Conservation (phyloP, 495 filamentous ascomycete genomes). For the Aspergillus kassunensis region DNA sequence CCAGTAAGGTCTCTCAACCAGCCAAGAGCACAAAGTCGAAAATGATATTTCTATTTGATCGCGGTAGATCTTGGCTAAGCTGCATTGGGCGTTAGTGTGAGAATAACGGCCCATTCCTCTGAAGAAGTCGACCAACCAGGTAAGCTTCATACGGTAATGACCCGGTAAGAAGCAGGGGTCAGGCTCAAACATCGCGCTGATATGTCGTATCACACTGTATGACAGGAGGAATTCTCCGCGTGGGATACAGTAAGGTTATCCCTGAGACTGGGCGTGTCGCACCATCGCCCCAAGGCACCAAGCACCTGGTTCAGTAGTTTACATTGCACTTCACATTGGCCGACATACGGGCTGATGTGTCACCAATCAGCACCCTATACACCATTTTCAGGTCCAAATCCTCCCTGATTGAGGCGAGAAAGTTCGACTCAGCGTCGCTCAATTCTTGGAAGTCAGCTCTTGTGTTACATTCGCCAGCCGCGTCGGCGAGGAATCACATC, state of each 20-base stretch:
- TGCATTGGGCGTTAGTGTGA: not conserved
- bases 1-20: not conserved
- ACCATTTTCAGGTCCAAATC: conserved; percentile 1
- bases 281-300: conserved; percentile 14
- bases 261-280: conserved; percentile 12
- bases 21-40: not conserved
- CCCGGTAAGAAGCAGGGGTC: not conserved
- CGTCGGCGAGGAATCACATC: not conserved
- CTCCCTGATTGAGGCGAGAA: conserved; percentile 5
- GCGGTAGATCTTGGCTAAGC: not conserved
- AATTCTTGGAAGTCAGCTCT: not conserved
- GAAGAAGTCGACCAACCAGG: conserved; percentile 5
- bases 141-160: not conserved
- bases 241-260: not conserved
- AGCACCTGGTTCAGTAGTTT: conserved; percentile 10
- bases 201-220: not conserved
- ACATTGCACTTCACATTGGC: conserved; percentile 6
- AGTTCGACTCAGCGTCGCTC: not conserved
- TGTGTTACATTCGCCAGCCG: conserved; percentile 4
- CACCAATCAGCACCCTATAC: conserved; percentile 11
- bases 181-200: not conserved
- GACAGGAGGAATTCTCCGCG: not conserved
- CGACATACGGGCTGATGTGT: conserved; percentile 8
- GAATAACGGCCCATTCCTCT: not conserved
- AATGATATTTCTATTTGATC: conserved; percentile 7